Percentiles rank a stretch among this genome's conserved stretches.
phyloP scores from a whole-genome alignment of 2,329 filamentous ascomycete genomes.

The Xylaria sp. region DNA sequence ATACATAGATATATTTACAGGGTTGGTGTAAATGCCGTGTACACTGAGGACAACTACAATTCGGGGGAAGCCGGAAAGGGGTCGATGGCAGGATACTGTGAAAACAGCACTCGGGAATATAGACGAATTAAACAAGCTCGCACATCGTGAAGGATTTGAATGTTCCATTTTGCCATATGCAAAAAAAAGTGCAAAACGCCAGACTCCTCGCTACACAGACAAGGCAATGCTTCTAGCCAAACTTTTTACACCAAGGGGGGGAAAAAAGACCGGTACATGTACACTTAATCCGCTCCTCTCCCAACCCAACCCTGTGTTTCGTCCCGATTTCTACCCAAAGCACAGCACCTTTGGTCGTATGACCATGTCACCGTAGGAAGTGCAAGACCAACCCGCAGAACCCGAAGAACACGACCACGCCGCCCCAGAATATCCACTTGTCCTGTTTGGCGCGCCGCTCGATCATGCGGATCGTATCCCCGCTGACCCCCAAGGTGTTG shows the following conservation, averaged over 20 bases:
- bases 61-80: not conserved
- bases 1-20: not conserved
- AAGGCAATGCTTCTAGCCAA: slow-evolving; percentile 12
- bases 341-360: not conserved
- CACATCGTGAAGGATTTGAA: slow-evolving; percentile 3
- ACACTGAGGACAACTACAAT: no score
- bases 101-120: not conserved
- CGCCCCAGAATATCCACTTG: slow-evolving; percentile 96
- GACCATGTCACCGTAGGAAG: slow-evolving; percentile 75
- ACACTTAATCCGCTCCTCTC: not conserved
- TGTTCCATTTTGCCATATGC: slow-evolving; percentile 17
- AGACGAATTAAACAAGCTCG: not conserved
- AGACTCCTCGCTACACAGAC: slow-evolving; percentile 28
- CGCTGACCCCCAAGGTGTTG: slow-evolving; percentile 90
- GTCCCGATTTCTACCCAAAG: slow-evolving; percentile 17
- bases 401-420: slow-evolving; percentile 82
- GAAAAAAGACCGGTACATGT: slow-evolving; percentile 1
- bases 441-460: slow-evolving; percentile 91
- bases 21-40: no score
- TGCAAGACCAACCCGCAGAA: slow-evolving; percentile 94
- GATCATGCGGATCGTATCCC: slow-evolving; percentile 96
- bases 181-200: slow-evolving; percentile 20
- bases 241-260: not conserved
- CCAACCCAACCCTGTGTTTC: not conserved
- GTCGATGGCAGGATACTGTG: not conserved